Percentiles rank a stretch among this genome's conserved stretches.
These are phyloP conservation scores for Allantophomopsis cytisporea DNA, from an alignment of 2,329 filamentous ascomycete species.

Conservation along the genomic window DNA sequence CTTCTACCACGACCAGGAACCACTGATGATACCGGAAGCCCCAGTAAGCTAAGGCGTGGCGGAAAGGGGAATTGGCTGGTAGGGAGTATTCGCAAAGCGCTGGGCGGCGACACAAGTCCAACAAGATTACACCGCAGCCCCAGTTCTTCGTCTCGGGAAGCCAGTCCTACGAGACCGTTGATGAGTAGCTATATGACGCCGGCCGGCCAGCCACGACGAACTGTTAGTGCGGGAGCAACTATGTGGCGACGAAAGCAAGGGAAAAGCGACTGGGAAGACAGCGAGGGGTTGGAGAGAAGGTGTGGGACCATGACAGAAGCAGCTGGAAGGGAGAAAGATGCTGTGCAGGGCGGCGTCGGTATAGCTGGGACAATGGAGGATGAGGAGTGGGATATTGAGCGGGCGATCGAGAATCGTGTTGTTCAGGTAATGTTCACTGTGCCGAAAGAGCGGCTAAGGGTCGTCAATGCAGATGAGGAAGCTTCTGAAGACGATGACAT, in stretches of 20 bases:
- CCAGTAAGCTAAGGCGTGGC: constrained; percentile 30
- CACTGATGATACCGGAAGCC: constrained; percentile 27
- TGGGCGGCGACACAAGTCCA: constrained; percentile 7
- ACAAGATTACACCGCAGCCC: neutral
- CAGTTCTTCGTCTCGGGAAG: constrained; percentile 3
- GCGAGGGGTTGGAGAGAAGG: neutral
- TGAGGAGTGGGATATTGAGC: constrained; percentile 64
- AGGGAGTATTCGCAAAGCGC: constrained; percentile 40
- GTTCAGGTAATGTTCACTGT: constrained; percentile 91
- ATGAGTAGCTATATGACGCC: constrained; percentile 7
- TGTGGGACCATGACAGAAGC: neutral
- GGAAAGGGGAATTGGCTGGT: constrained; percentile 33
- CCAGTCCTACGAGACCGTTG: constrained; percentile 12
- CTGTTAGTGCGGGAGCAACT: constrained; percentile 30
- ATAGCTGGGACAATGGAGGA: constrained; percentile 10
- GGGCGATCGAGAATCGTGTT: constrained; percentile 53
- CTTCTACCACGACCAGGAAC: constrained; percentile 14
- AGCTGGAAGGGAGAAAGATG: neutral
- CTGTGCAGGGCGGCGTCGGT: neutral
- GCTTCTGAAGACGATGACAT: constrained; percentile 1
- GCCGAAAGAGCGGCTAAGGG: constrained; percentile 69
- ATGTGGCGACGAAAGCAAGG: constrained; percentile 34
- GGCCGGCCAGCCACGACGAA: constrained; percentile 22
- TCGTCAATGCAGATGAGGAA: constrained; percentile 69
- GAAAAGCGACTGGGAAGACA: constrained; percentile 34